Percentiles rank a stretch among this genome's conserved stretches.
Conservation (phyloP, 345 rosid species). For the Pugionium dolabratum region DNA sequence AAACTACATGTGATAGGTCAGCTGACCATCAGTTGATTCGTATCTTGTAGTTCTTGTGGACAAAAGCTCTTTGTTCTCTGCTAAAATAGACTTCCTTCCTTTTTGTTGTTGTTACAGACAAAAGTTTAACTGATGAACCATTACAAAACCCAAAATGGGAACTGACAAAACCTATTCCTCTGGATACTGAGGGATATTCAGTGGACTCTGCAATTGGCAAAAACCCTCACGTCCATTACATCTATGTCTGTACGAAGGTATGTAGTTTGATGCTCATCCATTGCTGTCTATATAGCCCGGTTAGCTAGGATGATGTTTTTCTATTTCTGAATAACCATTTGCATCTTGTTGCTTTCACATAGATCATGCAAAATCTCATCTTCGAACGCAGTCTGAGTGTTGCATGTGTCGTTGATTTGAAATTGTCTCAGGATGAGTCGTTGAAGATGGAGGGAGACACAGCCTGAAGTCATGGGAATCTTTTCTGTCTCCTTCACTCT, state of each 20-base stretch:
- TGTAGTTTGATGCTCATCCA: not conserved
- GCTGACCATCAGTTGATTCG: not conserved
- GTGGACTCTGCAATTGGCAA: constrained; percentile 64
- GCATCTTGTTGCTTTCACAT: not conserved
- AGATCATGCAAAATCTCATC: constrained; percentile 12
- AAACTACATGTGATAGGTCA: constrained; percentile 77
- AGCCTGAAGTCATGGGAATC: constrained; percentile 26
- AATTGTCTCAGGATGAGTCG: constrained; percentile 33
- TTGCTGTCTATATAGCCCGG: not conserved
- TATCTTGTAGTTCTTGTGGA: constrained; percentile 7
- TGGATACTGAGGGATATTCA: constrained; percentile 58
- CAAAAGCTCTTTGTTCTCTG: not conserved
- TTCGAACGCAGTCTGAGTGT: not conserved
- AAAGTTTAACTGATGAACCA: constrained; percentile 48
- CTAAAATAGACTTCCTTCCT: not conserved
- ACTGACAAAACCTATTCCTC: constrained; percentile 60
- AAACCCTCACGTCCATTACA: constrained; percentile 74
- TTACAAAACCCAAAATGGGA: constrained; percentile 51
- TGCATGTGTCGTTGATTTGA: not conserved
- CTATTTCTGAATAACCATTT: constrained; percentile 6
- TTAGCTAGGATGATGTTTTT: constrained; percentile 3
- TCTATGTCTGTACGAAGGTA: constrained; percentile 71
- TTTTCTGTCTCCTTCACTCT: too few relatives aligned
- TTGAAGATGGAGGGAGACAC: constrained; percentile 19
- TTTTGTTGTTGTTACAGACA: constrained; percentile 45